Base-by-base conservation (phyloP, 169 alveolate genomes). In the Plasmodium reichenowi region DNA sequence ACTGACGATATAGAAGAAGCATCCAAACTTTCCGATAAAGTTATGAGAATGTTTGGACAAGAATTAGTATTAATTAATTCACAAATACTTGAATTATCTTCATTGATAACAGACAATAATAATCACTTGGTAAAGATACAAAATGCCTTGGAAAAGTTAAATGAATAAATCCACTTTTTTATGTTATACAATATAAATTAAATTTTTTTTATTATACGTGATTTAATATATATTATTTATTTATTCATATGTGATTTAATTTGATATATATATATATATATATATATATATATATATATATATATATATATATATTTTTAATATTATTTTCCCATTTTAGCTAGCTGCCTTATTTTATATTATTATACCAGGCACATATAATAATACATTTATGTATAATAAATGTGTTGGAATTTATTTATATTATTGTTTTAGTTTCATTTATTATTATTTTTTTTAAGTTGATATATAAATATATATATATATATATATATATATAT, bases 11-110 rank as follows among this genome's bases (percentile, higher is more conserved):
- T 85, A 43, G 87, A 85, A 52, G 75, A 70, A 71, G 92, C 92
- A 56, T 70, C 92, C 2, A 85, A 52, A 20, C 47, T 43, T 29
- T 71, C 92, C 4, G 92, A 85, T 10, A 85, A 85, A 74, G 92
- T 85, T 7, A 72, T 85, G 92, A 60, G 92, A 9, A 85, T 85
- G 67, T 85, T 70, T 17, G 92, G 92, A 32, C 92, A 85, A 64
- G 92, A 85, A 59, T 85, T 85, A 85, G 72, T 85, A 17, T 54
- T 85, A 24, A n/a, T 85, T 2, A 85, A 85, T 43, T 71, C 92
- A 5, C 88, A 85, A 50, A 70, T 71, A 1, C 60, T 85, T 15
- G 92, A 85, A 52, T 13, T 85, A 26, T 58, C 92, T 12, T 70
- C 92, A 9, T 50, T 85, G 54, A 85, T 85, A 43, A 71, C 15